Percentiles rank a stretch among this genome's conserved stretches.
These are phyloP conservation scores for Plasmodium gonderi DNA, from an alignment of 169 alveolate genomes.

Conservation along the genomic window DNA sequence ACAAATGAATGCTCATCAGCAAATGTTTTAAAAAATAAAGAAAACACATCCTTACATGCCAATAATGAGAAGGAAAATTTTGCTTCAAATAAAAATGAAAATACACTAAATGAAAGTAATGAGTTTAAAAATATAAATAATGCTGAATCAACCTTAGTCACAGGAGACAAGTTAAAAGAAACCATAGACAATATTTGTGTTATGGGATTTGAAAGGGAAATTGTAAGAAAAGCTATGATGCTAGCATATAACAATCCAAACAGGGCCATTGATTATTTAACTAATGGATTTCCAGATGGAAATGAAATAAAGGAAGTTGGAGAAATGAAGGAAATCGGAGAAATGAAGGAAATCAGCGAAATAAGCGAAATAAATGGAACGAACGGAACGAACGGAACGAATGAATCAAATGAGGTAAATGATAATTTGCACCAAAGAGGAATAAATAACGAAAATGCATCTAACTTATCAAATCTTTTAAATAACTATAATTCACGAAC, in stretches of 20 bases:
- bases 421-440: constrained; percentile 71
- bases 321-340: constrained; percentile 32
- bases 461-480: constrained; percentile 61
- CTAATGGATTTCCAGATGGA: constrained; percentile 87
- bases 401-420: background rate
- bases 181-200: constrained; percentile 87
- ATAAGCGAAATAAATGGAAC: constrained; percentile 9
- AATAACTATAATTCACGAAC: constrained; percentile 17
- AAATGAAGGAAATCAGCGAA: background rate
- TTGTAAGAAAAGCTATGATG: constrained; percentile 91
- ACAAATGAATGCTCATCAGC: constrained; percentile 34
- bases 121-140: constrained; percentile 78
- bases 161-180: constrained; percentile 74
- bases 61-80: constrained; percentile 3
- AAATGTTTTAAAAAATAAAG: constrained; percentile 7
- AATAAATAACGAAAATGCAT: constrained; percentile 63
- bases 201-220: constrained; percentile 93
- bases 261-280: constrained; percentile 95
- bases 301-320: constrained; percentile 18
- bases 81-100: constrained; percentile 69
- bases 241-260: constrained; percentile 97
- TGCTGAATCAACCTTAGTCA: constrained; percentile 54
- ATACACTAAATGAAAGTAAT: constrained; percentile 80
- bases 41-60: background rate
- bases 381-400: background rate